Percentiles rank a stretch among this genome's conserved stretches.
phyloP scores from a whole-genome alignment of 257 asterid species.

The Solanum bulbocastanum region DNA sequence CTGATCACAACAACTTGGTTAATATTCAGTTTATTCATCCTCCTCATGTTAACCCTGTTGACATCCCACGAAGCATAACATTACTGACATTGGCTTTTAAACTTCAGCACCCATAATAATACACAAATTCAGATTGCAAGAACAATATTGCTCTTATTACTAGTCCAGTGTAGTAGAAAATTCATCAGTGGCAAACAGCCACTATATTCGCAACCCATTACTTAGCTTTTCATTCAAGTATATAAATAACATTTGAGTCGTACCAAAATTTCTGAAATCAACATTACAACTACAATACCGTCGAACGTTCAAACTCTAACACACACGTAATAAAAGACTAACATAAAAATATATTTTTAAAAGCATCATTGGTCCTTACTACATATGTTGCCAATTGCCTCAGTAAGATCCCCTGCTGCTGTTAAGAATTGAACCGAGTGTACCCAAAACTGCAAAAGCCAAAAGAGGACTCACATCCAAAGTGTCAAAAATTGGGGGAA shows the following conservation, averaged over 20 bases:
- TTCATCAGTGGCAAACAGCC: neutral
- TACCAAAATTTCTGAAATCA: neutral
- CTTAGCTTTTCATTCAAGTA: neutral
- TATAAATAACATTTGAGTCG: neutral
- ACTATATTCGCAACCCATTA: neutral
- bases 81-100: neutral
- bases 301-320: neutral
- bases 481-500: constrained; percentile 72
- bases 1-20: neutral
- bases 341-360: neutral
- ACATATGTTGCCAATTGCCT: neutral
- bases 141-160: neutral
- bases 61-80: neutral
- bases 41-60: neutral
- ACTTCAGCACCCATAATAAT: neutral
- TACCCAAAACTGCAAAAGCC: constrained; percentile 85
- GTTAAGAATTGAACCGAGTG: constrained; percentile 56
- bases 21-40: neutral
- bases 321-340: neutral
- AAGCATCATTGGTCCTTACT: neutral
- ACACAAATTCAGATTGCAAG: neutral
- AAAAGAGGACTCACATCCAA: constrained; percentile 80
- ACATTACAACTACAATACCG: neutral
- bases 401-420: constrained; percentile 41
- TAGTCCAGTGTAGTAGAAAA: neutral